Percentiles rank a stretch among this genome's conserved stretches.
These are phyloP conservation scores for Debaryomyces hansenii DNA, from an alignment of 805 yeast genomes.

Conservation along the genomic window DNA sequence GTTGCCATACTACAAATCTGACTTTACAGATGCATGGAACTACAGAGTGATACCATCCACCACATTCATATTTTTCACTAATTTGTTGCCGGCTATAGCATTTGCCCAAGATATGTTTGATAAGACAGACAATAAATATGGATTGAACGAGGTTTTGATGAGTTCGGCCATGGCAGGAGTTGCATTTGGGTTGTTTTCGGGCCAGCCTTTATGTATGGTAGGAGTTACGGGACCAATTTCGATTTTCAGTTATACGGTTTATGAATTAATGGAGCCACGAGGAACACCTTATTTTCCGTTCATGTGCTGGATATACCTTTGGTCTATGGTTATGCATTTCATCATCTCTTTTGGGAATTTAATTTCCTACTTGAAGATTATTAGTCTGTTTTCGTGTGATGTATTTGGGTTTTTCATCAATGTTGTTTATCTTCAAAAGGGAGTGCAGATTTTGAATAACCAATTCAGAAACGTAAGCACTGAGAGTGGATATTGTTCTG, in stretches of 20 bases:
- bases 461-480: conserved; percentile 53
- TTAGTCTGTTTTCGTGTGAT: conserved; percentile 84
- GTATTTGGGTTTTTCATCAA: conserved; percentile 91
- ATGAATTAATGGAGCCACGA: conserved; percentile 60
- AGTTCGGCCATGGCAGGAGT: conserved; percentile 88
- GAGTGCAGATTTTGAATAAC: conserved; percentile 72
- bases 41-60: conserved; percentile 88
- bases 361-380: conserved; percentile 64
- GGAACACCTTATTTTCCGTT: conserved; percentile 73
- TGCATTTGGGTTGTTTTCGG: conserved; percentile 79
- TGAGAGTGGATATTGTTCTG: conserved; percentile 68
- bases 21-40: conserved; percentile 79
- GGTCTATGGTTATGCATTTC: conserved; percentile 85
- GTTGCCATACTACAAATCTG: conserved; percentile 69
- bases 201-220: conserved; percentile 92
- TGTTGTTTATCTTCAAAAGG: conserved; percentile 85
- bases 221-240: conserved; percentile 97
- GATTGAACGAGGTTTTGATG: conserved; percentile 85
- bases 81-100: conserved; percentile 88
- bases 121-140: conserved; percentile 81
- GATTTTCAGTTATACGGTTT: conserved; percentile 89
- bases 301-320: conserved; percentile 93
- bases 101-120: conserved; percentile 98
- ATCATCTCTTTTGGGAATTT: conserved; percentile 67
- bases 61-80: conserved; percentile 82